Base-by-base conservation (phyloP, 2,329 filamentous ascomycete genomes). In the Xylariomycetidae sp. region DNA sequence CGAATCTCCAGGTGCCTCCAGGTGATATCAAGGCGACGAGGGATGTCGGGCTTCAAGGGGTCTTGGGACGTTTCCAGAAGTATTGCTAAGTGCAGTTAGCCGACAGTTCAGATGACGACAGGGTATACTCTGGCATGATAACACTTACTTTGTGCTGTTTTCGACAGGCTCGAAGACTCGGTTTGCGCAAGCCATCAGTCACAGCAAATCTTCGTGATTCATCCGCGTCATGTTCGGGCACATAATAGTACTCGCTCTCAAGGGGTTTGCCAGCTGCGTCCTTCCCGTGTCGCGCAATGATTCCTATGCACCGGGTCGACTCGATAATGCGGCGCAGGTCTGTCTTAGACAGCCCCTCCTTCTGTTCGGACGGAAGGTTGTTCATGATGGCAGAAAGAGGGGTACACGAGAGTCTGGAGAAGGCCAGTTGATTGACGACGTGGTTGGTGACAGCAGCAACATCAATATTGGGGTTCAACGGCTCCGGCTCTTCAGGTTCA, bases 181-280 rank as follows among this genome's bases (percentile, higher is more conserved):
- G 90, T 63, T 94, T 95, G 36, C 88, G 76, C 57, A 96, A 68
- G 33, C 87, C 86, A 46, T 89, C 82, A 2, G 89, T 87, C 11
- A 96, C 88, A 15, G 88, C 85, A 34, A 87, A 76, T 32, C 85
- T 78, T 39, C 90, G 77, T 54, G 83, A 77, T 43, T 81, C 74
- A 54, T 97, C 88, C 3, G 73, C 69, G 56, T 98, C 92, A 52
- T 80, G 73, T 59, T 97, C 90, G 0, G 89, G 85, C 6, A 96
- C 72, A 54, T 98, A 98, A 63, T 97, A 97, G 59, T 94, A 97
- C 60, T 98, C 89, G 67, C 86, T 94, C 69, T 98, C 90, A 1
- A 98, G 74, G 6, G 82, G 67, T 66, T 96, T 92, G 47, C 92
- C 92, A 0, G 92, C 90, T 5, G 92, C 92, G 56, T 98, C 92